Evolutionary conservation across 495 filamentous ascomycete species (phyloP).

Genomic region (Terfezia claveryi): DNA sequence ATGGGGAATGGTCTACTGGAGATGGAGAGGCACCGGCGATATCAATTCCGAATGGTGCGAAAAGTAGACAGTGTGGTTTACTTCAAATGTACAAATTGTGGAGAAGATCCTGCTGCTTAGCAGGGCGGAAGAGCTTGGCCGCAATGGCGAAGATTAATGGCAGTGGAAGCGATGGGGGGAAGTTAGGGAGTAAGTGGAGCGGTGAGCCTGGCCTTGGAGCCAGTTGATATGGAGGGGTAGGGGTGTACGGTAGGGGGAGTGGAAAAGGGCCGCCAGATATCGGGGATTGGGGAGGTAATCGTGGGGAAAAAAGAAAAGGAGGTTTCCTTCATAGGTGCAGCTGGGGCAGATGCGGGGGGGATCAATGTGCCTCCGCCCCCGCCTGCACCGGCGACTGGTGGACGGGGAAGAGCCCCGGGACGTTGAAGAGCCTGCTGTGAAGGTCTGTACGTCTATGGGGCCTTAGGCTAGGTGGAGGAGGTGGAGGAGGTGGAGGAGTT

Average conservation of each 20-base stretch:
- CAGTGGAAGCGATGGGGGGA: background rate
- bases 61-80: constrained; percentile 7
- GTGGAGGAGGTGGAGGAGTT: too few relatives aligned
- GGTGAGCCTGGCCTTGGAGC: constrained; percentile 13
- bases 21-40: background rate
- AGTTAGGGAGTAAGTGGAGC: background rate
- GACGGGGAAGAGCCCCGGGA: background rate
- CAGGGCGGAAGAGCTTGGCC: constrained; percentile 11
- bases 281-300: background rate
- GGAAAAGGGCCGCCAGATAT: background rate
- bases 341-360: background rate
- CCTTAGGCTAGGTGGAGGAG: too few relatives aligned
- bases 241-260: background rate
- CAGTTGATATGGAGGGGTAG: constrained; percentile 6
- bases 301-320: constrained; percentile 13
- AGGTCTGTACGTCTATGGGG: background rate
- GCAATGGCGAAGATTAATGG: constrained; percentile 17
- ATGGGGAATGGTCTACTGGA: constrained; percentile 1
- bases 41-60: constrained; percentile 4
- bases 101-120: constrained; percentile 14
- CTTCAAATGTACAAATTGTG: constrained; percentile 12
- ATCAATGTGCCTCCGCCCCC: constrained; percentile 1
- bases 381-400: background rate
- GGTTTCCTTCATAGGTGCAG: constrained; percentile 8
- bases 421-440: constrained; percentile 8